Evolutionary conservation across 768 basidiomycete genomes (phyloP), one percentile per base, ranked within the genome.

Genomic region (Tylopilus vinaceipallidus): DNA sequence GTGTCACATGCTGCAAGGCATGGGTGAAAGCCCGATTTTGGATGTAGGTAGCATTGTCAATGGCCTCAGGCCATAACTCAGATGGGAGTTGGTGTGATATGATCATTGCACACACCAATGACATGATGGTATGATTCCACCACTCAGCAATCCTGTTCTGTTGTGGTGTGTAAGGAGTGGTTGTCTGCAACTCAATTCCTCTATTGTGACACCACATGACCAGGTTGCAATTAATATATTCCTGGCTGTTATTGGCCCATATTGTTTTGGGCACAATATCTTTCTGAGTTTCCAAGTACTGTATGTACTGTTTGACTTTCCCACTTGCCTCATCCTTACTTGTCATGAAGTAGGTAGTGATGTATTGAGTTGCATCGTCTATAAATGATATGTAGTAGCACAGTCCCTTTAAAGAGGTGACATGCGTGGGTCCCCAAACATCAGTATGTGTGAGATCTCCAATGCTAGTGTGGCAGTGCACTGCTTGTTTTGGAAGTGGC

Each of bases 111-210:
- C 55, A 29, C 1, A 55, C 62, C 4, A 72, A 35, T 42, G 72
- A 62, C 0, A 70, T 17, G 1, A 71, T 27, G 0, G 68, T 74
- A 4, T 57, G 33, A 42, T 75, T 75, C 13, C 63, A 62, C 0
- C 64, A 38, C 33, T 79, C 73, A 0, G 73, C 65, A 17, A 63
- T 45, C 7, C 64, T 68, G 51, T 75, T 75, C 22, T 74, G 70
- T 0, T 65, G 52, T 0, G 70, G 70, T 10, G 69, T 67, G 27
- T 75, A 72, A 1, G 70, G 73, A 4, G 63, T 64, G 0, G 64
- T 70, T 0, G 54, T 57, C 13, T 75, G 63, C 0, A 71, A 48
- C 1, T 57, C 57, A 6, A 72, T 70, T 0, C 73, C 71, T 2
- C 60, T 50, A 0, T 40, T 2, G 0, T 24, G 47, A 22, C 60